Evolutionary conservation across 768 basidiomycete species (phyloP).

Genomic region (Leccinum rimulosum): DNA sequence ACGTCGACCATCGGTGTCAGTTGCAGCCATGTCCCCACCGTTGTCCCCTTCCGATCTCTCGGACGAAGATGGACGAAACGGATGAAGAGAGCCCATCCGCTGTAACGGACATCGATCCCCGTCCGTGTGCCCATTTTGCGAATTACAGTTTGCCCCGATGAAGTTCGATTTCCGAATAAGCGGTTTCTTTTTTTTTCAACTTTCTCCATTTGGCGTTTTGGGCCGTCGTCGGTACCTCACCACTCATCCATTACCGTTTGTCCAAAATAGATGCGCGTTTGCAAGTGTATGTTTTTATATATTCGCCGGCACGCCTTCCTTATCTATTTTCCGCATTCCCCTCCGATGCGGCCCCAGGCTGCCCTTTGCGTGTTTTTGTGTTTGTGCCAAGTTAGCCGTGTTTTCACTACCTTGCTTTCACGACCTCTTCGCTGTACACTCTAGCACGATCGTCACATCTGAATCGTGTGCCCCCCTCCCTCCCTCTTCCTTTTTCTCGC

Average conservation of each 20-base stretch:
- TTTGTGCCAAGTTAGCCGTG: neutral
- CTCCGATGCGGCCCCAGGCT: neutral
- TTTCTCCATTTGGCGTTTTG: slow-evolving; percentile 7
- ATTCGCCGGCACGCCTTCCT: neutral
- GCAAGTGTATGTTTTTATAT: slow-evolving; percentile 7
- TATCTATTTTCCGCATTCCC: neutral
- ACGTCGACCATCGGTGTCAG: slow-evolving; percentile 33
- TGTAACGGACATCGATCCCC: slow-evolving; percentile 14
- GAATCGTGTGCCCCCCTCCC: neutral
- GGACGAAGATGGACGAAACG: slow-evolving; percentile 11
- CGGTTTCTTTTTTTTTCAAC: neutral
- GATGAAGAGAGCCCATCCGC: slow-evolving; percentile 6
- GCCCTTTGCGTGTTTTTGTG: slow-evolving; percentile 4
- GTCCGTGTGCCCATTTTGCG: slow-evolving; percentile 8
- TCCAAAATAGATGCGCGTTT: slow-evolving; percentile 20
- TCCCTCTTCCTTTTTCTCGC: neutral
- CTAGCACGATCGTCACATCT: slow-evolving; percentile 12
- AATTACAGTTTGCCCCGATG: slow-evolving; percentile 19
- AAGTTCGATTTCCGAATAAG: slow-evolving; percentile 10
- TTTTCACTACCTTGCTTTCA: neutral
- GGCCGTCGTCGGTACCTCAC: neutral
- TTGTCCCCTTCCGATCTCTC: slow-evolving; percentile 19
- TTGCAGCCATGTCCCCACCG: slow-evolving; percentile 28
- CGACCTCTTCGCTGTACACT: slow-evolving; percentile 17
- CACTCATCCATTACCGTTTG: slow-evolving; percentile 13